A percentile compares a stretch with the other conserved stretches of the same genome.
phyloP scores from a whole-genome alignment of 2,329 filamentous ascomycete species.

The Cyphellophora attinorum region DNA sequence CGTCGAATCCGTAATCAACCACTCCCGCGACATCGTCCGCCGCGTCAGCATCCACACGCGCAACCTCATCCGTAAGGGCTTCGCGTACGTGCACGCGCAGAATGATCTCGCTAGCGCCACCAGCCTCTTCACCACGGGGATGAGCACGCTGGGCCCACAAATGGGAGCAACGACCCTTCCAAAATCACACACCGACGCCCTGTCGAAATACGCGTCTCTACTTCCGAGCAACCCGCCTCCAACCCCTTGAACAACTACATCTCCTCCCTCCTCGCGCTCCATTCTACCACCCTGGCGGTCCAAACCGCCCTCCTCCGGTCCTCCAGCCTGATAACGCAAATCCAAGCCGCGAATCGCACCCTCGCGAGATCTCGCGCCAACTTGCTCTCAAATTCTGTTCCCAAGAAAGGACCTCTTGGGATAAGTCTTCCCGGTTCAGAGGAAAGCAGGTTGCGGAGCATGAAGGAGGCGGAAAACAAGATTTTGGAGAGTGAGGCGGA shows the following conservation, averaged over 20 bases:
- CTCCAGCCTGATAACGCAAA: constrained; percentile 64
- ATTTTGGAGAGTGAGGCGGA: constrained; percentile 62
- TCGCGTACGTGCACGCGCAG: constrained; percentile 57
- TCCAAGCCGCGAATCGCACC: constrained; percentile 62
- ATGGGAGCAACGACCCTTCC: constrained; percentile 53
- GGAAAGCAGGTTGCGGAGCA: constrained; percentile 71
- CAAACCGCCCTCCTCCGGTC: constrained; percentile 71
- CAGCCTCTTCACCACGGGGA: constrained; percentile 31
- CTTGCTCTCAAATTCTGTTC: constrained; percentile 50
- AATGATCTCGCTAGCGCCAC: constrained; percentile 37
- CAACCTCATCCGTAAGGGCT: constrained; percentile 70
- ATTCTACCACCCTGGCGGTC: constrained; percentile 74
- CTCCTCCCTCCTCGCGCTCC: constrained; percentile 66
- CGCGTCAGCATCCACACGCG: constrained; percentile 75
- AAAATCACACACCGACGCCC: constrained; percentile 54
- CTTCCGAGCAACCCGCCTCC: constrained; percentile 51
- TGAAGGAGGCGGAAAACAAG: constrained; percentile 76
- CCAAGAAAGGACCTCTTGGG: constrained; percentile 32
- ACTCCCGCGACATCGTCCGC: constrained; percentile 82
- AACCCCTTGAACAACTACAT: constrained; percentile 67
- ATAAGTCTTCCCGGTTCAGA: constrained; percentile 52
- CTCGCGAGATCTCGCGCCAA: constrained; percentile 71
- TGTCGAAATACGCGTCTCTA: constrained; percentile 62
- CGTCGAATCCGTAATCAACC: constrained; percentile 85
- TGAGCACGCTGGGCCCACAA: constrained; percentile 40